Base-by-base conservation (phyloP, 441 rosid species). In the Syzygium malaccense region DNA sequence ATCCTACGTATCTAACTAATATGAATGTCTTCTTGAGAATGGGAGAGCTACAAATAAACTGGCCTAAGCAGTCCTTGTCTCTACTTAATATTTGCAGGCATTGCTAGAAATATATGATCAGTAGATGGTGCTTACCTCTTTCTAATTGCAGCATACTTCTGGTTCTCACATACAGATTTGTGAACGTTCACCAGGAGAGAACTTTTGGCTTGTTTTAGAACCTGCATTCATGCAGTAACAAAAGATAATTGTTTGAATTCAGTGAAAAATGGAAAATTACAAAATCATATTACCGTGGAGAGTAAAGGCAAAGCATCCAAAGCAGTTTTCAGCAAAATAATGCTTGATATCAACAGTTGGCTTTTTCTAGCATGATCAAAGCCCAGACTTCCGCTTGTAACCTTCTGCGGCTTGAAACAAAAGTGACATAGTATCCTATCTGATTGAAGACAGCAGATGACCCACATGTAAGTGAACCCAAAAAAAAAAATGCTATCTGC, bases 351-450 rank as follows among this genome's bases (percentile, higher is more conserved):
- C 93, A 96, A 88, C 86, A 91, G 89, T 93, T 96, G 99, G 95
- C 99, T 97, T 94, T 92, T 97, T 93, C 92, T 94, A 91, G 96
- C 92, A 93, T 95, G 95, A 85, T 96, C 95, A 91, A 92, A 90
- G 88, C 93, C 95, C 87, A 93, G 54, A 89, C 94, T 95, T 88
- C 94, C 97, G 87, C 92, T 95, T 20, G 96, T 93, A 89, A 98
- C 95, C 93, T 94, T 98, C 94, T 94, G 96, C 78, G 94, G 96
- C 96, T 96, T 98, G 93, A 96, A 98, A 96, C 99, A 98, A 95
- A 98, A 97, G 91, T 98, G 97, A 93, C 99, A 98, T 88, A 96
- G 99, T 62, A 98, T 97, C 89, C 99, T 94, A 92, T 98, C 99
- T 98, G 96, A 87, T 90, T 85, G 55, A 91, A 86, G 87, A 89